Evolutionary conservation across 129 eudicot species (phyloP).

Genomic region (Glebionis coronaria): DNA sequence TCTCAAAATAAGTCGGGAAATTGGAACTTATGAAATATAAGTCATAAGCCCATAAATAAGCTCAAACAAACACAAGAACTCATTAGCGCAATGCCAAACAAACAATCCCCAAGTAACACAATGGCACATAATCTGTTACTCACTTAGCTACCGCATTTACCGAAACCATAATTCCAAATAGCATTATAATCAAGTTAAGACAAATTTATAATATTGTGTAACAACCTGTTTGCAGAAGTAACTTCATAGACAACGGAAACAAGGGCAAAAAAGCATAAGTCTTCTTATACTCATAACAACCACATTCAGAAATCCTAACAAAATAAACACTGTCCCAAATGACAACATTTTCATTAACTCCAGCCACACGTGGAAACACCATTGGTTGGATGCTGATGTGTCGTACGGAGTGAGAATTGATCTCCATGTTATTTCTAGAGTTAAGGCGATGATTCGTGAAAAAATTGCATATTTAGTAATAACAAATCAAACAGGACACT

Average conservation of each 20-base stretch:
- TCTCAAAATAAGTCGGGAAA: too few relatives aligned
- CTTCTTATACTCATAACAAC: constrained; percentile 93
- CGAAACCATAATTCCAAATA: too few relatives aligned
- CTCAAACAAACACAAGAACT: too few relatives aligned
- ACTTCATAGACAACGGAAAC: constrained; percentile 52
- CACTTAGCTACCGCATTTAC: too few relatives aligned
- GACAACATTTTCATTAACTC: constrained; percentile 54
- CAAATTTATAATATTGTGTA: too few relatives aligned
- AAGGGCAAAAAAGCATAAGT: constrained; percentile 82
- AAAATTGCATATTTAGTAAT: too few relatives aligned
- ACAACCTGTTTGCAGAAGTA: constrained; percentile 61
- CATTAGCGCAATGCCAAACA: too few relatives aligned
- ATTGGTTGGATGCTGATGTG: constrained; percentile 61
- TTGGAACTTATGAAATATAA: too few relatives aligned
- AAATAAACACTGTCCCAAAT: constrained; percentile 95
- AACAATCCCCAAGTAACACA: too few relatives aligned
- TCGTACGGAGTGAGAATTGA: constrained; percentile 71
- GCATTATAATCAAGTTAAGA: too few relatives aligned
- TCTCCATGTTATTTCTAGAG: constrained; percentile 60
- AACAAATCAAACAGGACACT: too few relatives aligned
- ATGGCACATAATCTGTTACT: too few relatives aligned
- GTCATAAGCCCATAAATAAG: background rate
- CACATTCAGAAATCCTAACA: constrained; percentile 67
- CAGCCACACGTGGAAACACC: constrained; percentile 48
- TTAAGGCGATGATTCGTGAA: constrained; percentile 50